Evolutionary conservation across 2,329 filamentous ascomycete species (phyloP).

Genomic region (Exserohilum rostratum): DNA sequence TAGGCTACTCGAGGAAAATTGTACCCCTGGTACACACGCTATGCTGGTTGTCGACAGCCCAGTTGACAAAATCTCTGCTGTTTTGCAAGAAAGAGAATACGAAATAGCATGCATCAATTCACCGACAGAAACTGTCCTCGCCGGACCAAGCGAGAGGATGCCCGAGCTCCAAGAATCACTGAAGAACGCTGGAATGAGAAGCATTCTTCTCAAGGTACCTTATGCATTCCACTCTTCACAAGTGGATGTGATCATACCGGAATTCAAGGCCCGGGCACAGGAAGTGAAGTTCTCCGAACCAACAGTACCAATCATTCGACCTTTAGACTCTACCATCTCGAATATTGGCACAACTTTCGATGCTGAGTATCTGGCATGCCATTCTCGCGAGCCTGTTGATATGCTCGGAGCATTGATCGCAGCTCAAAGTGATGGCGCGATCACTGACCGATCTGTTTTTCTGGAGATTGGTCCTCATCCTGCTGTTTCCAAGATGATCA

Average conservation of each 20-base stretch:
- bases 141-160: background rate
- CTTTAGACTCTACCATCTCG: constrained; percentile 52
- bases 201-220: background rate
- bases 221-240: background rate
- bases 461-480: constrained; percentile 27
- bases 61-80: background rate
- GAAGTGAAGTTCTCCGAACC: constrained; percentile 14
- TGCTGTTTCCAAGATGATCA: constrained; percentile 12
- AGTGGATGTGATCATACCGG: background rate
- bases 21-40: constrained; percentile 27
- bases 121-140: background rate
- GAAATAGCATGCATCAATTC: background rate
- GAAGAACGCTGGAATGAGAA: background rate
- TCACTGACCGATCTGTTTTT: constrained; percentile 23
- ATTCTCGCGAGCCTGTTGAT: constrained; percentile 51
- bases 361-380: constrained; percentile 14
- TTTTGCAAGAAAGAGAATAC: background rate
- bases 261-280: background rate
- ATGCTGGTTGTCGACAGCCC: constrained; percentile 35
- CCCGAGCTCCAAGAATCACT: background rate
- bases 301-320: constrained; percentile 51
- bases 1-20: constrained; percentile 28
- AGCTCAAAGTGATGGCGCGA: constrained; percentile 1
- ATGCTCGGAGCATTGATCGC: constrained; percentile 54
- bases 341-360: constrained; percentile 41